Conservation (phyloP, 2,329 filamentous ascomycete species). For the Orbilia ellipsospora region DNA sequence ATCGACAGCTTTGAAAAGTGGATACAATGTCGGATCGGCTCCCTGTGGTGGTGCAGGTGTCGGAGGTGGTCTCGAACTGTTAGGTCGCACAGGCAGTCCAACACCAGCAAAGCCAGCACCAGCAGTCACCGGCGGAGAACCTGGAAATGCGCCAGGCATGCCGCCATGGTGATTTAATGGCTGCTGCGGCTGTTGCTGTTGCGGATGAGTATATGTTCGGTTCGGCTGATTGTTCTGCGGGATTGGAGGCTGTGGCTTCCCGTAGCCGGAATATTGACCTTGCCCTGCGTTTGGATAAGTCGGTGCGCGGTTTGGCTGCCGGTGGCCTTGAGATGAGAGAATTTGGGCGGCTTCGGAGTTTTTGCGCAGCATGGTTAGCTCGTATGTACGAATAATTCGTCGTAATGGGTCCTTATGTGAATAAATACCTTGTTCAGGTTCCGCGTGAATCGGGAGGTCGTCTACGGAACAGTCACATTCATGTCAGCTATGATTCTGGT, state of each 20-base stretch:
- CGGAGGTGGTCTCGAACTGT: constrained; percentile 71
- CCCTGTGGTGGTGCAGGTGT: constrained; percentile 70
- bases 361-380: too few relatives aligned
- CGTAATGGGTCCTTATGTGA: neutral
- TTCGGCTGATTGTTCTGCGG: constrained; percentile 21
- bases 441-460: constrained; percentile 52
- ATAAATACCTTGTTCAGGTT: constrained; percentile 52
- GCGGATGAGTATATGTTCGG: neutral
- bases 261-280: constrained; percentile 37
- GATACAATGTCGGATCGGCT: constrained; percentile 79
- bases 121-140: constrained; percentile 30
- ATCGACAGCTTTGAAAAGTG: constrained; percentile 90
- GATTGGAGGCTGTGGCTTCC: constrained; percentile 52
- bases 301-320: constrained; percentile 26
- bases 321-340: constrained; percentile 31
- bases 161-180: neutral
- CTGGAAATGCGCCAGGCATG: constrained; percentile 49
- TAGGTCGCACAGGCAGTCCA: constrained; percentile 50
- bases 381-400: neutral
- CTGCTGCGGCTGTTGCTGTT: neutral
- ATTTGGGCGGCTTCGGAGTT: constrained; percentile 44
- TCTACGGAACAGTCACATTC: constrained; percentile 25
- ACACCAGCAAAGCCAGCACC: constrained; percentile 43
- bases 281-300: constrained; percentile 36
- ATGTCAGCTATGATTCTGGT: constrained; percentile 34